Evolutionary conservation across 129 eudicot genomes (phyloP).

Genomic region (Lactuca saligna): DNA sequence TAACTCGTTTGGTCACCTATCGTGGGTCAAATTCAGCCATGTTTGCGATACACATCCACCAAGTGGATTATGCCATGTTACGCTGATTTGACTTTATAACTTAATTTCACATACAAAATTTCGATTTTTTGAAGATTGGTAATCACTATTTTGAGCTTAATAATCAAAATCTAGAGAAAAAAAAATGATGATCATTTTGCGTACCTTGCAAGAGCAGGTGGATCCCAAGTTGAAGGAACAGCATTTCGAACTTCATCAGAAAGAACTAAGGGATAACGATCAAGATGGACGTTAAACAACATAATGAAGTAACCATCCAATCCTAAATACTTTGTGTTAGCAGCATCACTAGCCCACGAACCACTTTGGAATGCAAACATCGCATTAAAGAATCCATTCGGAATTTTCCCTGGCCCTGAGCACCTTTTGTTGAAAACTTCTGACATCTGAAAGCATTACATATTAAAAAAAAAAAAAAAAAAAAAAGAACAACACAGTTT

Average conservation of each 20-base stretch:
- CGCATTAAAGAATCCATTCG: conserved; percentile 77
- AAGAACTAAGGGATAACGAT: conserved; percentile 74
- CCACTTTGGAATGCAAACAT: conserved; percentile 81
- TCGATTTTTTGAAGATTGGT: background rate
- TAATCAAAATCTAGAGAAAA: background rate
- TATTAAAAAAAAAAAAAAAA: background rate
- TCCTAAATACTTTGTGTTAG: conserved; percentile 65
- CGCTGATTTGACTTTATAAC: conserved; percentile 13
- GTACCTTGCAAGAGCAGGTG: conserved; percentile 85
- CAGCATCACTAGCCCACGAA: conserved; percentile 88
- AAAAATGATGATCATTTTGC: background rate
- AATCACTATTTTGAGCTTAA: background rate
- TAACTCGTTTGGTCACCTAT: conserved; percentile 29
- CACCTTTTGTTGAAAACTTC: conserved; percentile 66
- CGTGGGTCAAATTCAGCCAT: conserved; percentile 33
- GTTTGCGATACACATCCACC: conserved; percentile 32
- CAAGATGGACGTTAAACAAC: conserved; percentile 60
- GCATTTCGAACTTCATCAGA: conserved; percentile 67
- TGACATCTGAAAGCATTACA: conserved; percentile 62
- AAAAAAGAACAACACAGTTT: background rate
- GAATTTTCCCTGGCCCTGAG: conserved; percentile 73
- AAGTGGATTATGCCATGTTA: conserved; percentile 22
- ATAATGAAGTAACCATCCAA: conserved; percentile 82
- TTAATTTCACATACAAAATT: background rate
- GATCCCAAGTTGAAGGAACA: conserved; percentile 91